Conservation (phyloP, 257 asterid genomes). For the Lithospermum erythrorhizon region DNA sequence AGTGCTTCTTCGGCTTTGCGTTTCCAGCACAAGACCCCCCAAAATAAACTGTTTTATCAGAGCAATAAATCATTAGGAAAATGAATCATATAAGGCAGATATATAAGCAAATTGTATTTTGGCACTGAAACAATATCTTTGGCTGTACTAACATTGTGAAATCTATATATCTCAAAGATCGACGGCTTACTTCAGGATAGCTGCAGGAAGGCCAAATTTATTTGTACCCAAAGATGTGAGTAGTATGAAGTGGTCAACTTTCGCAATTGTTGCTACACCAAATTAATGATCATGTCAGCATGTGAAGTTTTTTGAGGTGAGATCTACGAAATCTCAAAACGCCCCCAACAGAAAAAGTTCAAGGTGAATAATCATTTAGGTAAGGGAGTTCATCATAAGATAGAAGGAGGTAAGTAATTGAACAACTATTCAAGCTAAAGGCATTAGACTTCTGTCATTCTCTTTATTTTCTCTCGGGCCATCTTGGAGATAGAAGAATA, state of each 20-base stretch:
- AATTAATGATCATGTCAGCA: slow-evolving; percentile 6
- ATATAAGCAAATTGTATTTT: background rate
- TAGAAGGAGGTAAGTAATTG: background rate
- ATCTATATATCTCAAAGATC: background rate
- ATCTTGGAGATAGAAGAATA: background rate
- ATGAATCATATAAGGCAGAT: background rate
- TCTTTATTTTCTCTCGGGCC: background rate
- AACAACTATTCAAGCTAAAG: background rate
- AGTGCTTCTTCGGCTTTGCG: slow-evolving; percentile 96
- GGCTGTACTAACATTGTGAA: slow-evolving; percentile 4
- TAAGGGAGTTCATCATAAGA: background rate
- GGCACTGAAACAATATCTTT: slow-evolving; percentile 7
- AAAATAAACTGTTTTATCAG: slow-evolving; percentile 51
- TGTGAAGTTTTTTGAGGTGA: slow-evolving; percentile 1
- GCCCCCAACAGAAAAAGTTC: background rate
- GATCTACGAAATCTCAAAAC: background rate
- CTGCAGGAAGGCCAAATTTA: slow-evolving; percentile 93
- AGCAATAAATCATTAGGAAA: slow-evolving; percentile 13
- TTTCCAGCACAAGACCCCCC: slow-evolving; percentile 93
- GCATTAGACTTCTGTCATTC: background rate
- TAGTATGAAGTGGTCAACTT: slow-evolving; percentile 73
- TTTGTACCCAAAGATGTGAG: slow-evolving; percentile 92
- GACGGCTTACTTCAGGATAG: slow-evolving; percentile 68
- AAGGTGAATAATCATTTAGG: background rate
- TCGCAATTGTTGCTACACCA: slow-evolving; percentile 62